Base-by-base conservation (phyloP, 495 filamentous ascomycete species). In the Penicillium turbatum region DNA sequence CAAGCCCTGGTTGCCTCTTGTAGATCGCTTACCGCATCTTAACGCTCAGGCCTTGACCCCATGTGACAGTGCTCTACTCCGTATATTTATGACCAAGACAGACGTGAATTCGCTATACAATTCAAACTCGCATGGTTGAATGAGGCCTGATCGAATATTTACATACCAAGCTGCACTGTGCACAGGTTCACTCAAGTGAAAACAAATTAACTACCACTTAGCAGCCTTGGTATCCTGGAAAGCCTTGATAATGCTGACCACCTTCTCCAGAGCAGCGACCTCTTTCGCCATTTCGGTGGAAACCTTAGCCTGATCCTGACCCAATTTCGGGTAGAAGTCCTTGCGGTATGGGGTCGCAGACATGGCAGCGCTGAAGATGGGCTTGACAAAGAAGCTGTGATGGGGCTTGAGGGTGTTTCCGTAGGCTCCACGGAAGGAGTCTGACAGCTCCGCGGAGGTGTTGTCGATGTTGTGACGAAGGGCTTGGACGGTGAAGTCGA, bases 341-440 rank as follows among this genome's bases (percentile, higher is more conserved):
- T 87, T 88, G 37, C 91, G 84, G 78, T 95, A 95, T 2, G 95
- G 93, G 60, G 87, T 91, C 8, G 90, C 91, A 55, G 80, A 79
- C 90, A 97, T 96, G 57, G 95, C 93, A 50, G 89, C 85, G 58
- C 79, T 86, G 79, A 97, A 97, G 60, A 96, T 78, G 51, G 88
- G 88, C 76, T 91, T 95, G 42, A 96, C 75, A 29, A 97, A 42
- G 70, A 93, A 86, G 59, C 76, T 81, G 79, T 98, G 93, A 76
- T 96, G 86, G 26, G 84, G 87, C 75, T 92, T 95, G 61, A 98
- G 88, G 49, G 92, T 95, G 51, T 69, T 72, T 62, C 75, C 81
- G 75, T 97, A 98, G 55, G 93, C 89, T 50, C 66, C 71, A 60
- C 88, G 86, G 85, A 98, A 98, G 48, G 91, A 96, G 52, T 77